Evolutionary conservation across 768 basidiomycete genomes (phyloP).

Genomic region (Trichaptum fuscoviolaceum): DNA sequence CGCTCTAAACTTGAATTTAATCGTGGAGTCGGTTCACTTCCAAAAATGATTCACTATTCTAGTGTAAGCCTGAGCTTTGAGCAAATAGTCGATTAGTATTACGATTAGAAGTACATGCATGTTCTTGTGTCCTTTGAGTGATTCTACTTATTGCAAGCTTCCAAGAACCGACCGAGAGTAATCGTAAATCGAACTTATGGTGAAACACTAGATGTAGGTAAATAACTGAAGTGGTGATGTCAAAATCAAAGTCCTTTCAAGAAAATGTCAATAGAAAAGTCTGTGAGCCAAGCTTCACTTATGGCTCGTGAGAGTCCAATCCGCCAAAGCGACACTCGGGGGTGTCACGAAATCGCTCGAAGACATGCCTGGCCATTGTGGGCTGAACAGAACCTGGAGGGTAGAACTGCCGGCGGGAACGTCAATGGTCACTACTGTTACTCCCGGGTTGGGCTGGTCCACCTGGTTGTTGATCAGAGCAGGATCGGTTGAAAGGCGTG

Average conservation of each 20-base stretch:
- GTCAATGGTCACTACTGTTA: conserved; percentile 73
- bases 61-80: too few species aligned
- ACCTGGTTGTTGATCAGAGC: conserved; percentile 48
- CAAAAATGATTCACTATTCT: too few species aligned
- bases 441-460: conserved; percentile 74
- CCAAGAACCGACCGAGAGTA: conserved; percentile 2
- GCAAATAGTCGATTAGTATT: too few species aligned
- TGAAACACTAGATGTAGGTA: conserved; percentile 1
- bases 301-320: conserved; percentile 81
- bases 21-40: too few species aligned
- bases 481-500: conserved; percentile 56
- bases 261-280: conserved; percentile 7
- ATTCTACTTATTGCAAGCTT: neutral
- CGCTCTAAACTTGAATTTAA: too few species aligned
- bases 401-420: conserved; percentile 67
- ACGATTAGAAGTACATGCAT: too few species aligned
- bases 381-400: conserved; percentile 85
- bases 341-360: conserved; percentile 63
- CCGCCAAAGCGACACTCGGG: conserved; percentile 57
- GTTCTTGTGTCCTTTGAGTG: too few species aligned
- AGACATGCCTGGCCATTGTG: conserved; percentile 80
- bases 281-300: conserved; percentile 27
- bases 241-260: conserved; percentile 1
- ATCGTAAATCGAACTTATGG: conserved; percentile 2
- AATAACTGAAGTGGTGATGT: neutral